Conservation (phyloP, 768 basidiomycete genomes). For the Pleurotus platypus region DNA sequence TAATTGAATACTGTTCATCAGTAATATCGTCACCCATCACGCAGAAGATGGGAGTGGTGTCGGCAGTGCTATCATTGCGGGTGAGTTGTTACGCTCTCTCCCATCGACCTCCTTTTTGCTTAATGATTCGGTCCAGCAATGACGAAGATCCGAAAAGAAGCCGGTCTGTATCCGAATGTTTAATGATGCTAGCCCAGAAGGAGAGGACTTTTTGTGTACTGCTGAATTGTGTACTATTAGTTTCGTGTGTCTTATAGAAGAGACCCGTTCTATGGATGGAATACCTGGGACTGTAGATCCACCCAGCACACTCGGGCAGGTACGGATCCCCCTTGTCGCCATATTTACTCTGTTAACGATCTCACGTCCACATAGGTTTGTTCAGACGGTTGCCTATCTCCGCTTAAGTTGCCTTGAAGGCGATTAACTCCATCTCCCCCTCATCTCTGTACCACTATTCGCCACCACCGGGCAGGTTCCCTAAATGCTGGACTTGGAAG, state of each 20-base stretch:
- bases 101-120: background rate
- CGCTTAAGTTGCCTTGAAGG: too few relatives aligned
- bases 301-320: too few relatives aligned
- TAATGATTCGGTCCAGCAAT: slow-evolving; percentile 52
- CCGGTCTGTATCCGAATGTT: slow-evolving; percentile 51
- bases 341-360: too few relatives aligned
- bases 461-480: too few relatives aligned
- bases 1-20: slow-evolving; percentile 16
- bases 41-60: slow-evolving; percentile 94
- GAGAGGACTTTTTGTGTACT: background rate
- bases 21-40: slow-evolving; percentile 74
- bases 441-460: too few relatives aligned
- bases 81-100: slow-evolving; percentile 17
- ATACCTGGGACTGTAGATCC: too few relatives aligned
- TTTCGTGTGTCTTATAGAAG: too few relatives aligned
- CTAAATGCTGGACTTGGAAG: too few relatives aligned
- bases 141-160: slow-evolving; percentile 80
- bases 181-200: slow-evolving; percentile 22
- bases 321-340: too few relatives aligned
- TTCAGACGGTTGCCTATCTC: too few relatives aligned
- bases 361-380: too few relatives aligned
- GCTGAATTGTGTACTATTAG: slow-evolving; percentile 1
- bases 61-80: slow-evolving; percentile 93
- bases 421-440: too few relatives aligned
- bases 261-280: background rate